phyloP scores from a whole-genome alignment of 176 grass and related monocot species.

The Microstegium vimineum region DNA sequence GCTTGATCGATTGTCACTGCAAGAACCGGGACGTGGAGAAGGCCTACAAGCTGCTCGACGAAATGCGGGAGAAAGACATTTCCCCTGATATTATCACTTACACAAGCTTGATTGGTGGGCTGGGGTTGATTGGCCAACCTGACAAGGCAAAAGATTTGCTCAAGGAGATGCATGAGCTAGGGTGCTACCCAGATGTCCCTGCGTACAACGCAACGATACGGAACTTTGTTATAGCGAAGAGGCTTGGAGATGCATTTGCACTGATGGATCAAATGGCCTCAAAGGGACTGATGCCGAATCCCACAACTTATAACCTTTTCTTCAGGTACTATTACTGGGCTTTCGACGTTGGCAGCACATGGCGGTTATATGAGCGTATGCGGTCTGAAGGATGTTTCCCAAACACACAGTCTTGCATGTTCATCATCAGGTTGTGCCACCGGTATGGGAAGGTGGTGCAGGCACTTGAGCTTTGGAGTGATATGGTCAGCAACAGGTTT shows the following conservation, averaged over 20 bases:
- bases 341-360: constrained; percentile 45
- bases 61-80: constrained; percentile 67
- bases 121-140: constrained; percentile 76
- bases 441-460: constrained; percentile 44
- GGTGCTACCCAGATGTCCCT: constrained; percentile 62
- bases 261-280: constrained; percentile 70
- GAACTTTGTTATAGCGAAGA: constrained; percentile 87
- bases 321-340: constrained; percentile 87
- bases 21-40: constrained; percentile 59
- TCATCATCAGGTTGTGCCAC: constrained; percentile 62
- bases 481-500: constrained; percentile 72
- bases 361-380: constrained; percentile 65
- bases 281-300: constrained; percentile 61
- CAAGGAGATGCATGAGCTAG: constrained; percentile 77
- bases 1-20: constrained; percentile 76
- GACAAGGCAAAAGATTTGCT: constrained; percentile 68
- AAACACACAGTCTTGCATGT: constrained; percentile 83
- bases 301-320: constrained; percentile 80
- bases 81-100: constrained; percentile 71
- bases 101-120: constrained; percentile 71
- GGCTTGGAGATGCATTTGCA: constrained; percentile 63
- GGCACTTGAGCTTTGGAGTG: constrained; percentile 71
- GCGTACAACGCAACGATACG: constrained; percentile 67
- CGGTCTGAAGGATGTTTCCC: constrained; percentile 59
- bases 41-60: constrained; percentile 64